Conservation (phyloP, 106 monocot species). For the Dioscorea dumetorum region DNA sequence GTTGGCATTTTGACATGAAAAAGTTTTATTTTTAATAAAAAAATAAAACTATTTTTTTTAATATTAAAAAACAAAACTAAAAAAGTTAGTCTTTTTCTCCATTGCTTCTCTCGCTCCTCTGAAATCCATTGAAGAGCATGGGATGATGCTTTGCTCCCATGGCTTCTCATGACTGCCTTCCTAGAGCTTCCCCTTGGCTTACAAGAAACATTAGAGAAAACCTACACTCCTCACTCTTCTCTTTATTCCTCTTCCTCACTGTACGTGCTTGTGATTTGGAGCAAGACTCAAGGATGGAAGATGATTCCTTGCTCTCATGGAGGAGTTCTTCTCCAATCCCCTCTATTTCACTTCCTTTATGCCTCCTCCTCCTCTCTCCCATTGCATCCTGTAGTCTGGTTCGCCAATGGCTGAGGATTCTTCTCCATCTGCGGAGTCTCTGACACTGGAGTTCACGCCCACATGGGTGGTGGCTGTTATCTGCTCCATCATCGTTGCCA, state of each 20-base stretch:
- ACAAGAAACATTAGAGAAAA: too few species aligned
- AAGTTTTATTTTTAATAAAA: too few species aligned
- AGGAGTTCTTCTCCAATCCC: background rate
- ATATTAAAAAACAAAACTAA: too few species aligned
- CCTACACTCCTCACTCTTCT: background rate
- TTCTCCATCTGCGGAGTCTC: background rate
- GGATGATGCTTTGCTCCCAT: too few species aligned
- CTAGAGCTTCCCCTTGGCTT: too few species aligned
- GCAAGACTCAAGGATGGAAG: background rate
- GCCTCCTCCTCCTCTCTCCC: background rate
- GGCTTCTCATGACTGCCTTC: too few species aligned
- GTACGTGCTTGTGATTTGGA: background rate
- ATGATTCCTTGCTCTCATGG: background rate
- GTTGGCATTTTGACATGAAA: too few species aligned
- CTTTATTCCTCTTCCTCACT: background rate
- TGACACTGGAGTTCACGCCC: slow-evolving; percentile 25
- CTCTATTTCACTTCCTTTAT: background rate
- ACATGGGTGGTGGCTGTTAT: slow-evolving; percentile 35
- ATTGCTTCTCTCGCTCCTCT: too few species aligned
- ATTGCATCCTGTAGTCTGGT: too few species aligned
- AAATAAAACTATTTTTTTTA: too few species aligned
- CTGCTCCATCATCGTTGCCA: slow-evolving; percentile 29
- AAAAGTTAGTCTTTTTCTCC: too few species aligned
- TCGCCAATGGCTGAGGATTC: background rate
- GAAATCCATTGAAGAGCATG: too few species aligned